Conservation (phyloP, 225 moss, liverwort and hornwort species). For the Lunularia cruciata region DNA sequence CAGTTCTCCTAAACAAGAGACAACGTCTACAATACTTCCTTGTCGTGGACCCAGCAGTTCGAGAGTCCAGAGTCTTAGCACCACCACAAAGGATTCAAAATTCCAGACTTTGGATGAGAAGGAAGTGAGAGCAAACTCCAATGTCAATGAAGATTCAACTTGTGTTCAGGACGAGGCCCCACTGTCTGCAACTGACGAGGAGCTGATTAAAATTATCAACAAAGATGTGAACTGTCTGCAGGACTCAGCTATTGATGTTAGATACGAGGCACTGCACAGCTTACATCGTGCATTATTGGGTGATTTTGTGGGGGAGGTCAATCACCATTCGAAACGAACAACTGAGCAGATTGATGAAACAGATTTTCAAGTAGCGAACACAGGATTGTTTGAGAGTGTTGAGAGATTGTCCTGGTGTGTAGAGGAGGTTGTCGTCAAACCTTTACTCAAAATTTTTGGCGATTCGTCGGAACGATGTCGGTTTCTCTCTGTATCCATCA, state of each 20-base stretch:
- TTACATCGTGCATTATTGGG: constrained; percentile 61
- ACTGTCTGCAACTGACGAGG: constrained; percentile 26
- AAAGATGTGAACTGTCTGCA: constrained; percentile 70
- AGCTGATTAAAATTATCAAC: constrained; percentile 45
- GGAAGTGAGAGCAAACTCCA: not conserved
- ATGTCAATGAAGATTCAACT: not conserved
- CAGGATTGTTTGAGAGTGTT: constrained; percentile 30
- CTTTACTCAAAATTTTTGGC: constrained; percentile 67
- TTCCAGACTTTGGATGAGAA: not conserved
- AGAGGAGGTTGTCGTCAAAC: constrained; percentile 71
- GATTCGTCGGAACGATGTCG: constrained; percentile 84
- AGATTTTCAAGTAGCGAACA: constrained; percentile 20
- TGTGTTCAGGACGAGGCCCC: constrained; percentile 4
- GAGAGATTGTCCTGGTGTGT: constrained; percentile 68
- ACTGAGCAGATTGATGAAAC: not conserved
- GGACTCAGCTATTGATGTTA: constrained; percentile 48
- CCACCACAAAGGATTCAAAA: not conserved
- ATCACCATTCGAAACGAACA: constrained; percentile 9
- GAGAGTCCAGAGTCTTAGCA: not conserved
- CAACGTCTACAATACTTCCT: too few relatives aligned
- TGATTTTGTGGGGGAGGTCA: constrained; percentile 20
- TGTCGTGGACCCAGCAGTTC: too few relatives aligned
- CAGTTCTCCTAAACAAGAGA: too few relatives aligned
- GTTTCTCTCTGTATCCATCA: constrained; percentile 56
- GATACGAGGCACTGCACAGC: constrained; percentile 66